Evolutionary conservation across 352 stramenopile genomes (phyloP).

Genomic region (Phytophthora sojae): DNA sequence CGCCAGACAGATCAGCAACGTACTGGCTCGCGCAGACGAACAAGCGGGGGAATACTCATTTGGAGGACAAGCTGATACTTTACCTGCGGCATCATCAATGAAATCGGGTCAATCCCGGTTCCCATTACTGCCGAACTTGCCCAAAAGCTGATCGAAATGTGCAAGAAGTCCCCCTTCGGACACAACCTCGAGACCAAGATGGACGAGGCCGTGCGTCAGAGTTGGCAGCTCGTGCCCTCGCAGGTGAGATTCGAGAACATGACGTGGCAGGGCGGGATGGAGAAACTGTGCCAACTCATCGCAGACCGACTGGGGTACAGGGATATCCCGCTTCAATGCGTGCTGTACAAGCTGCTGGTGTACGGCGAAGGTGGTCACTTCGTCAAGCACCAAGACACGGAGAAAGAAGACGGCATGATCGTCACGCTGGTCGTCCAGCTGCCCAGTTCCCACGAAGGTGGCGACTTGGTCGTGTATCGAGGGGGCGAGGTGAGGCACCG

Average conservation of each 20-base stretch:
- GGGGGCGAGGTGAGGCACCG: constrained; percentile 3
- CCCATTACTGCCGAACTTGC: constrained; percentile 7
- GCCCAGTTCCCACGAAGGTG: constrained; percentile 24
- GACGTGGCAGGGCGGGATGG: background rate
- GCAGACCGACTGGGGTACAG: constrained; percentile 17
- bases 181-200: constrained; percentile 15
- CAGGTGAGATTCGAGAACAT: background rate
- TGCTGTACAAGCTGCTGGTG: constrained; percentile 56
- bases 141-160: constrained; percentile 5
- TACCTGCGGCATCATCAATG: constrained; percentile 3
- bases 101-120: constrained; percentile 13
- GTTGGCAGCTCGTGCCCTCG: constrained; percentile 13
- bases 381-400: constrained; percentile 50
- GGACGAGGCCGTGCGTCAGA: constrained; percentile 24
- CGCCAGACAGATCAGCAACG: constrained; percentile 11
- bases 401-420: constrained; percentile 57
- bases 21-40: background rate
- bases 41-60: constrained; percentile 16
- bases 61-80: background rate
- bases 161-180: constrained; percentile 33
- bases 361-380: constrained; percentile 54
- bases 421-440: constrained; percentile 51
- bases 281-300: background rate
- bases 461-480: constrained; percentile 15
- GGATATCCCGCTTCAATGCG: constrained; percentile 11